Base-by-base conservation (phyloP, 768 basidiomycete species). In the Trametes meyenii region DNA sequence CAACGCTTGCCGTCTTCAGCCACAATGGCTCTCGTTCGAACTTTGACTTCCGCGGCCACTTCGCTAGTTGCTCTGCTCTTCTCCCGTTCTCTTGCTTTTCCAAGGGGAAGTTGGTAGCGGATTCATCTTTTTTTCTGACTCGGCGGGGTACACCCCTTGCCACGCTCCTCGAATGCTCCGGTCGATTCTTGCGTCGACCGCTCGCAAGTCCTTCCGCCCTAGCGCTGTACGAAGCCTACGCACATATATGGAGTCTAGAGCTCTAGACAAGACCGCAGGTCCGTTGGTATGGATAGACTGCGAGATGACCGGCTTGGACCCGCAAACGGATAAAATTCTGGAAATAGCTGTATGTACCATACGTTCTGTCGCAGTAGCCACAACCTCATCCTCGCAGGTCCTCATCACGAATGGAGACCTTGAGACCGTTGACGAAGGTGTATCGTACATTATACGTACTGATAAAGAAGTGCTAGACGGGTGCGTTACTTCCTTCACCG, bases 351-450 rank as follows among this genome's bases (percentile, higher is more conserved):
- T 87, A 60, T 62, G 81, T 52, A 16, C 24, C 13, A 17, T 36
- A 8, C 14, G 35, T 29, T 46, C 26, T 42, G 43, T 4, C 50
- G 21, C 13, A 5, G 10, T 10, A 24, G 24, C 21, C 11, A 5
- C 24, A 13, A 24, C n/a, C 17, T 10, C 35, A 26, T n/a, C 42
- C 50, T 17, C 38, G 17, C 70, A 94, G 80, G 92, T 96, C 40
- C 76, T 97, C 36, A 91, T 98, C 60, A 96, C 95, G 2, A 81
- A 96, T 67, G 94, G 94, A 4, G 82, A 93, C 65, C 76, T 98
- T 42, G 81, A 92, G 24, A 70, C 83, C 12, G 88, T 97, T 5
- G 93, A 97, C 70, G 81, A 88, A 13, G 94, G 95, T 12, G 75
- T 96, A 19, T 77, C 88, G 66, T 94, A 81, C 66, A 83, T 94